Conservation (phyloP, 202 grass and related monocot genomes). For the Cymbopogon flexuosus region DNA sequence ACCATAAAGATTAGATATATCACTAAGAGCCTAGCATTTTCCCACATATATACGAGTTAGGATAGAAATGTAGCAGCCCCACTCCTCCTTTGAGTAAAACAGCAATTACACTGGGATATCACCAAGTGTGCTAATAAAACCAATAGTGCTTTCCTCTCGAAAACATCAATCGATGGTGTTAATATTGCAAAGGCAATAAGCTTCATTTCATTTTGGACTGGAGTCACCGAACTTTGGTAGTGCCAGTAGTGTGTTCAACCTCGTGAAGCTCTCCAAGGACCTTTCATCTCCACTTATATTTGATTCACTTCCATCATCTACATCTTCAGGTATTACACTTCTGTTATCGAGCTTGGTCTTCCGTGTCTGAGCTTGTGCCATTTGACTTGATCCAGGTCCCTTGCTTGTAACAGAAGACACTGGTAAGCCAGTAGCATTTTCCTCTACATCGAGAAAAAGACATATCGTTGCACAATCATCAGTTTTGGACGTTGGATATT, state of each 20-base stretch:
- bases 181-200: conserved; percentile 3
- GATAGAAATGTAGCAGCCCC: conserved; percentile 38
- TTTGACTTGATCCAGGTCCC: conserved; percentile 32
- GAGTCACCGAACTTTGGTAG: conserved; percentile 53
- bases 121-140: conserved; percentile 44
- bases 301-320: conserved; percentile 47
- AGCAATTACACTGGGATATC: not conserved
- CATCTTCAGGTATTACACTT: conserved; percentile 41
- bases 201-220: conserved; percentile 41
- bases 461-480: conserved; percentile 85
- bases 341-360: conserved; percentile 23
- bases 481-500: conserved; percentile 76
- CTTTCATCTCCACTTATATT: conserved; percentile 58
- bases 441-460: conserved; percentile 55
- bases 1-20: not conserved
- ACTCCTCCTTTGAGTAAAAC: conserved; percentile 18
- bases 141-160: conserved; percentile 23
- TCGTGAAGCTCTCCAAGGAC: conserved; percentile 57
- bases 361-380: conserved; percentile 1
- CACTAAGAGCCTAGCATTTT: not conserved
- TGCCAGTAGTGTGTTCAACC: conserved; percentile 65
- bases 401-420: conserved; percentile 25
- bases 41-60: conserved; percentile 9
- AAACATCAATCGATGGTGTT: conserved; percentile 39
- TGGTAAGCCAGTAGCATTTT: conserved; percentile 14